These are phyloP conservation scores for Exsudoporus frostii DNA, from an alignment of 768 basidiomycete genomes.

Conservation along the genomic window DNA sequence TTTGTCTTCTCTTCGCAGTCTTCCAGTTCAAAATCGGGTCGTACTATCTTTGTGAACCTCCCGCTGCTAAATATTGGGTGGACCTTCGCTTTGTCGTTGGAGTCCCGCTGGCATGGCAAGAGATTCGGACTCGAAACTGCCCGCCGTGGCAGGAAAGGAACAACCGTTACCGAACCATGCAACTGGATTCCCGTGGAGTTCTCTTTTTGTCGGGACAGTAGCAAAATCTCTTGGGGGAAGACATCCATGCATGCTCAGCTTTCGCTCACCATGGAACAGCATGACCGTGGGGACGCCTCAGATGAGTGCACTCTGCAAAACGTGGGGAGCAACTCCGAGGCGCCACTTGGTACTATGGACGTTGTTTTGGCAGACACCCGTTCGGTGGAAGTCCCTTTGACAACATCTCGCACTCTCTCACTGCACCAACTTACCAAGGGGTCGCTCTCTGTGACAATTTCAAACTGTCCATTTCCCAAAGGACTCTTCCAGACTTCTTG, in stretches of 20 bases:
- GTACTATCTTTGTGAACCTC: conserved; percentile 4
- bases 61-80: conserved; percentile 12
- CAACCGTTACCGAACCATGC: no score
- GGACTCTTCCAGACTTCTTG: conserved; percentile 12
- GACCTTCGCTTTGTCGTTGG: conserved; percentile 15
- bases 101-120: no score
- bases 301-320: not conserved
- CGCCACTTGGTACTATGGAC: not conserved
- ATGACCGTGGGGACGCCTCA: not conserved
- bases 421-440: not conserved
- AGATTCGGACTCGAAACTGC: no score
- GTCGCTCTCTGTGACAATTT: conserved; percentile 14
- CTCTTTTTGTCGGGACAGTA: conserved; percentile 6
- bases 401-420: not conserved
- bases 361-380: conserved; percentile 3
- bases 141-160: no score
- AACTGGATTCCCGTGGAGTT: conserved; percentile 3
- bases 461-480: conserved; percentile 9
- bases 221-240: conserved; percentile 6
- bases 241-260: conserved; percentile 15
- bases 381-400: not conserved
- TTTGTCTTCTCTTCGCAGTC: not conserved
- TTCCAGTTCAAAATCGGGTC: not conserved
- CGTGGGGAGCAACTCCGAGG: not conserved
- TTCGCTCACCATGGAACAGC: not conserved